Evolutionary conservation across 2,329 filamentous ascomycete genomes (phyloP), one percentile per base, ranked within the genome.

Genomic region (Pyrenochaeta sp.): DNA sequence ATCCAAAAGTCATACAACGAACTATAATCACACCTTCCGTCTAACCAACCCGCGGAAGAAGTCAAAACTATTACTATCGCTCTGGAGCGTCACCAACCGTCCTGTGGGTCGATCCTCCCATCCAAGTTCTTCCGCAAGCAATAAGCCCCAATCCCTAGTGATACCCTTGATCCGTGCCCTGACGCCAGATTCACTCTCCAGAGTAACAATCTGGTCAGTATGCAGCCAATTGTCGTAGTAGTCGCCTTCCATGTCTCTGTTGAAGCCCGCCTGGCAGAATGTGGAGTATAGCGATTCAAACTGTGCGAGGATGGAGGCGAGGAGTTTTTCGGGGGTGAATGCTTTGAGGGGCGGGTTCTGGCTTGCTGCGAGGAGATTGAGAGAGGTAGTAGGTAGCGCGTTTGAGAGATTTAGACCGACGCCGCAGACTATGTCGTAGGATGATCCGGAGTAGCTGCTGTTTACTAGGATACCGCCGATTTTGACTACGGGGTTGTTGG

Each of bases 1-100:
- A 27, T 9, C 23, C 9, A 27, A 5, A 4, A 27, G 9, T 9
- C 4, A 9, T 4, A 4, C 9, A 27, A 27, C 4, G 23, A 27
- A 27, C 23, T 27, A 27, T 4, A 27, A 23, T 18, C 49, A 92
- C 1, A 87, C 75, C 81, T 96, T 98, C 68, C 89, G 85, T 79
- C 87, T 91, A 17, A 99, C 80, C 67, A 99, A 71, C 0, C 95
- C 95, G 71, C 86, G 91, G 79, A 97, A 96, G 75, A 97, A 99
- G 77, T 99, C 95, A 79, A 99, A 99, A 75, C 93, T 97, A 71
- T 99, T 99, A 73, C 93, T 92, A 75, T 99, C 95, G 74, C 92
- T 97, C 80, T 97, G 93, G 77, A 99, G 77, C 65, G 89, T 86
- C 85, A 90, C 94, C 44, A 89, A 81, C 76, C 85, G 90, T 0